Evolutionary conservation across 2,329 filamentous ascomycete species (phyloP).

Genomic region (Fusarium sublunatum): DNA sequence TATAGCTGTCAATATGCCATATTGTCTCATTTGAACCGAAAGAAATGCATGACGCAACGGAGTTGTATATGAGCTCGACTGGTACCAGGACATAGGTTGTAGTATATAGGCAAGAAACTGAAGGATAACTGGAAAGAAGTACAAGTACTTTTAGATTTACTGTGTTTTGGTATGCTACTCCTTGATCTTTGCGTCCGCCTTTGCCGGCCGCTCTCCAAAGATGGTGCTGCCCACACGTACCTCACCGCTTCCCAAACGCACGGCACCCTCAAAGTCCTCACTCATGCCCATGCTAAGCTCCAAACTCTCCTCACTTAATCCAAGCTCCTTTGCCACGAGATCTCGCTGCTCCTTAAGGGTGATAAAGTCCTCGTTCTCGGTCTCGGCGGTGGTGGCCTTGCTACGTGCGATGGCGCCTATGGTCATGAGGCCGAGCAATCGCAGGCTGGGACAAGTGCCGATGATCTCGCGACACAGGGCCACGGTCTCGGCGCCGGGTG

Average conservation of each 20-base stretch:
- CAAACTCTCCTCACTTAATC: slow-evolving; percentile 63
- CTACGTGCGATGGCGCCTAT: slow-evolving; percentile 94
- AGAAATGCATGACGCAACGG: slow-evolving; percentile 10
- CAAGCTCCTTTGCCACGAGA: slow-evolving; percentile 67
- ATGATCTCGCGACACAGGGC: slow-evolving; percentile 76
- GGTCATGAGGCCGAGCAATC: slow-evolving; percentile 90
- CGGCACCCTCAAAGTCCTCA: slow-evolving; percentile 91
- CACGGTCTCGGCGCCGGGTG: slow-evolving; percentile 70
- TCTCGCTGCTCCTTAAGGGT: slow-evolving; percentile 76
- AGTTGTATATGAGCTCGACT: background rate
- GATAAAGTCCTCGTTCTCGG: slow-evolving; percentile 92
- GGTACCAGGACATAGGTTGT: background rate
- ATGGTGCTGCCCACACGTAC: slow-evolving; percentile 94
- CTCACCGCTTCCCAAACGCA: slow-evolving; percentile 85
- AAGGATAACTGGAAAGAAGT: background rate
- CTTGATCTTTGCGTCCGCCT: slow-evolving; percentile 79
- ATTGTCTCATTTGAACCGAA: slow-evolving; percentile 38
- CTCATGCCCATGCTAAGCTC: slow-evolving; percentile 99
- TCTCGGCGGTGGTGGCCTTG: slow-evolving; percentile 75
- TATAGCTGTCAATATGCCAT: slow-evolving; percentile 45
- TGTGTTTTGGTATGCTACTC: slow-evolving; percentile 48
- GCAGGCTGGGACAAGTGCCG: slow-evolving; percentile 76
- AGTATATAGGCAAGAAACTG: background rate
- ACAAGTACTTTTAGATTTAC: slow-evolving; percentile 4
- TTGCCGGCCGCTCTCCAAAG: slow-evolving; percentile 84